These are phyloP conservation scores for Styphnolobium japonicum DNA, from an alignment of 306 rosid genomes.

Conservation along the genomic window DNA sequence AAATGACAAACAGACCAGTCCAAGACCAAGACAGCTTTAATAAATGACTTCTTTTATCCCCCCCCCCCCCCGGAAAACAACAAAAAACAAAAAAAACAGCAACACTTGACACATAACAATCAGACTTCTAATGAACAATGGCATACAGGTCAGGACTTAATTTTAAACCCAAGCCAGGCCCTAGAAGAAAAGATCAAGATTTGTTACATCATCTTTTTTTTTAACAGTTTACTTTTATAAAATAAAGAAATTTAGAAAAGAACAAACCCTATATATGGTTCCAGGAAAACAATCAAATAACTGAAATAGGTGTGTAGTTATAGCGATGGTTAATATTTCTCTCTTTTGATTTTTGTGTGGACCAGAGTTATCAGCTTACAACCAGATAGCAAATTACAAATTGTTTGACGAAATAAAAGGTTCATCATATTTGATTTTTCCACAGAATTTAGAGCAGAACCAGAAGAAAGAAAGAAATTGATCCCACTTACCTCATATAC, in stretches of 20 bases:
- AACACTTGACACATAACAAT: conserved; percentile 8
- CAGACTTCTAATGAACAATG: conserved; percentile 11
- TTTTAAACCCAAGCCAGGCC: conserved; percentile 4
- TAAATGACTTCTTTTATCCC: neutral
- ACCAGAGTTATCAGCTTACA: conserved; percentile 10
- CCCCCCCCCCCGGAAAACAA: neutral
- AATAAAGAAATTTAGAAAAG: neutral
- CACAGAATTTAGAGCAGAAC: conserved; percentile 3
- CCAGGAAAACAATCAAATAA: neutral
- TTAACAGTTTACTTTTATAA: neutral
- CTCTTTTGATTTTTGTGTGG: neutral
- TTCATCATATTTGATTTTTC: neutral
- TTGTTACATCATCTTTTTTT: neutral
- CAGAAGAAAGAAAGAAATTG: conserved; percentile 1
- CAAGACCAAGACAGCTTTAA: conserved; percentile 15
- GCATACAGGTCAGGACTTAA: neutral
- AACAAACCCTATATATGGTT: neutral
- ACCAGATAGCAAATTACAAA: neutral
- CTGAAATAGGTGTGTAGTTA: neutral
- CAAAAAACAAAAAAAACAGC: too few species aligned
- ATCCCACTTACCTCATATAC: conserved; percentile 75
- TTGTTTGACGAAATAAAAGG: neutral
- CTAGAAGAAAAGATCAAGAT: conserved; percentile 5
- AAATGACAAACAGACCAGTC: conserved; percentile 11
- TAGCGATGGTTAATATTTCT: neutral